Conservation (phyloP, 2,329 filamentous ascomycete genomes). For the Epichloe gansuensis region DNA sequence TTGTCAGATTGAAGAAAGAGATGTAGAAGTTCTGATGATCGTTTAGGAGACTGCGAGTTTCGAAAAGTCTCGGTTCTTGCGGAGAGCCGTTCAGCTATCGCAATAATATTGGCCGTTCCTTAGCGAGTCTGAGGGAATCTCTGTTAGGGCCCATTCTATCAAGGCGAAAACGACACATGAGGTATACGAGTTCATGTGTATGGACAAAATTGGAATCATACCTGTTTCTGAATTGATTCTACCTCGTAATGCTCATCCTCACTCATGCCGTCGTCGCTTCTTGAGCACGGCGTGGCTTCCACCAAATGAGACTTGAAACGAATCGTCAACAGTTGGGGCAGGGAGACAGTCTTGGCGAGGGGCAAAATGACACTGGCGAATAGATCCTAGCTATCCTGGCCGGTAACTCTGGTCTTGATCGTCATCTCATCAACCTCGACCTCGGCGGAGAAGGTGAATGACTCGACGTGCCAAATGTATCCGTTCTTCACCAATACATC, state of each 20-base stretch:
- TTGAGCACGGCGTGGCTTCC: background rate
- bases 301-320: background rate
- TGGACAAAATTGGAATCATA: too few relatives aligned
- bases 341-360: background rate
- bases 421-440: background rate
- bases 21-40: too few relatives aligned
- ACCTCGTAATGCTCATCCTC: background rate
- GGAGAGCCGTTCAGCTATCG: too few relatives aligned
- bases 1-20: too few relatives aligned
- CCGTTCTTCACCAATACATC: too few relatives aligned
- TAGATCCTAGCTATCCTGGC: background rate
- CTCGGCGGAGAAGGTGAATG: background rate
- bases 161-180: too few relatives aligned
- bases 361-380: background rate
- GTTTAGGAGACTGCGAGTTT: too few relatives aligned
- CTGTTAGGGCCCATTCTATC: too few relatives aligned
- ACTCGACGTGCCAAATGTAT: accelerated
- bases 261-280: background rate
- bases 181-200: too few relatives aligned
- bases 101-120: too few relatives aligned
- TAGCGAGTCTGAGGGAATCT: too few relatives aligned
- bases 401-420: background rate
- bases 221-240: background rate
- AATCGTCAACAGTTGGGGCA: background rate
- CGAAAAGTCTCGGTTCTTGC: too few relatives aligned